A percentile compares a stretch with the other conserved stretches of the same genome.
phyloP scores from a whole-genome alignment of 208 protist species.

The Vickermania spadyakhi region DNA sequence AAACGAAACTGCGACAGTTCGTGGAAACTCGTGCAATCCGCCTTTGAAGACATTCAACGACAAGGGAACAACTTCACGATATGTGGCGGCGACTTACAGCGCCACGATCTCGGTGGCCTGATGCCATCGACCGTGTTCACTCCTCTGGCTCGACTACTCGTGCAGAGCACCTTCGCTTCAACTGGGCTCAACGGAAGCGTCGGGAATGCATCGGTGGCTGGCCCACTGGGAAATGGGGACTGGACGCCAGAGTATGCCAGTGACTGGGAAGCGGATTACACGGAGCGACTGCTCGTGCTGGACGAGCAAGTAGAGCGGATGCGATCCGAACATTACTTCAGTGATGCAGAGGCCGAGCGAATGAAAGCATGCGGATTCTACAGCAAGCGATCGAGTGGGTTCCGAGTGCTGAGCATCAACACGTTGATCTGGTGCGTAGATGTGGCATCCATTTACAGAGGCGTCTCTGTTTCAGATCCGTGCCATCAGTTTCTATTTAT shows the following conservation, averaged over 20 bases:
- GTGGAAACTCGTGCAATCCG: conserved; percentile 10
- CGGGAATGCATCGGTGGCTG: conserved; percentile 2
- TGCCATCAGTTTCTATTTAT: conserved; percentile 33
- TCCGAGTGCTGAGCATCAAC: conserved; percentile 30
- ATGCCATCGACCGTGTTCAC: conserved; percentile 8
- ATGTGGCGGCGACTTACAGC: conserved; percentile 20
- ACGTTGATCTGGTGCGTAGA: conserved; percentile 24
- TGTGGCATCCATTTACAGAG: conserved; percentile 3
- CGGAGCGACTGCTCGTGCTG: conserved; percentile 7
- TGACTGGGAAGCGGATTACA: conserved; percentile 8
- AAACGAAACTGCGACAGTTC: conserved; percentile 3
- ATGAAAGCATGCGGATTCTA: conserved; percentile 27
- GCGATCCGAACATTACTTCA: conserved; percentile 9
- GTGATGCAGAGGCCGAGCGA: conserved; percentile 1
- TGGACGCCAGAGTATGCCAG: conserved; percentile 29
- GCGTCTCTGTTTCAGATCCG: conserved; percentile 22
- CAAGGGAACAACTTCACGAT: conserved; percentile 10
- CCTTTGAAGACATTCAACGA: conserved; percentile 11
- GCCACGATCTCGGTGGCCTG: conserved; percentile 14
- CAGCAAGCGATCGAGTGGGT: conserved; percentile 7
- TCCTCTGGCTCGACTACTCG: conserved; percentile 11
- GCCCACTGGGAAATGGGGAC: conserved; percentile 29
- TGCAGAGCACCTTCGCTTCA: not conserved
- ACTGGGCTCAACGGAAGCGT: conserved; percentile 5
- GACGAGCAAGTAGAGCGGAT: conserved; percentile 8